Conservation (phyloP, 2,329 filamentous ascomycete genomes). For the Coniella vitis region DNA sequence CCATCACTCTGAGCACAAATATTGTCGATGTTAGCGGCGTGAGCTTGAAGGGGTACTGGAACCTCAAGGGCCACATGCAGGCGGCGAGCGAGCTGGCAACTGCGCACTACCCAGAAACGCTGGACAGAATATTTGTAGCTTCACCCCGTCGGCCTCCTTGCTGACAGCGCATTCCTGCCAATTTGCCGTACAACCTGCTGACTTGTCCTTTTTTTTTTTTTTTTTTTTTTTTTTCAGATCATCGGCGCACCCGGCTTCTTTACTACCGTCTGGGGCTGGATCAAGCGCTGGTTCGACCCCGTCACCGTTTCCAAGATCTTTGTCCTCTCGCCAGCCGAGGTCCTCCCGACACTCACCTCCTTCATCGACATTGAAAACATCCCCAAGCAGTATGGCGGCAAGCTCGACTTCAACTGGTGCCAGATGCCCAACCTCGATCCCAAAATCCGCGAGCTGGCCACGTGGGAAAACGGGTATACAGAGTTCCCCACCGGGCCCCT, state of each 20-base stretch:
- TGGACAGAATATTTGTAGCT: constrained; percentile 64
- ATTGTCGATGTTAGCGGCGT: constrained; percentile 90
- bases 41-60: constrained; percentile 91
- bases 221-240: constrained; percentile 40
- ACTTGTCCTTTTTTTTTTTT: background rate
- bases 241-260: constrained; percentile 89
- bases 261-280: constrained; percentile 88
- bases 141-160: background rate
- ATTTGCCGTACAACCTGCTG: background rate
- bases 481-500: constrained; percentile 51
- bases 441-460: constrained; percentile 39
- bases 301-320: constrained; percentile 96
- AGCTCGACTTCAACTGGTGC: constrained; percentile 76
- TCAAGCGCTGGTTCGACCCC: constrained; percentile 93
- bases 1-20: constrained; percentile 87
- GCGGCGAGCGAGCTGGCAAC: constrained; percentile 82
- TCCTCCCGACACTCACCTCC: constrained; percentile 66
- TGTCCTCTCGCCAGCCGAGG: constrained; percentile 68
- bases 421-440: constrained; percentile 68
- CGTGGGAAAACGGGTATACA: constrained; percentile 46
- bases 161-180: background rate
- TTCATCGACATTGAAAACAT: constrained; percentile 82
- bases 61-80: constrained; percentile 89
- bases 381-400: constrained; percentile 82
- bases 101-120: constrained; percentile 89